phyloP scores from a whole-genome alignment of 2,329 filamentous ascomycete genomes.

The Venturia aucupariae region DNA sequence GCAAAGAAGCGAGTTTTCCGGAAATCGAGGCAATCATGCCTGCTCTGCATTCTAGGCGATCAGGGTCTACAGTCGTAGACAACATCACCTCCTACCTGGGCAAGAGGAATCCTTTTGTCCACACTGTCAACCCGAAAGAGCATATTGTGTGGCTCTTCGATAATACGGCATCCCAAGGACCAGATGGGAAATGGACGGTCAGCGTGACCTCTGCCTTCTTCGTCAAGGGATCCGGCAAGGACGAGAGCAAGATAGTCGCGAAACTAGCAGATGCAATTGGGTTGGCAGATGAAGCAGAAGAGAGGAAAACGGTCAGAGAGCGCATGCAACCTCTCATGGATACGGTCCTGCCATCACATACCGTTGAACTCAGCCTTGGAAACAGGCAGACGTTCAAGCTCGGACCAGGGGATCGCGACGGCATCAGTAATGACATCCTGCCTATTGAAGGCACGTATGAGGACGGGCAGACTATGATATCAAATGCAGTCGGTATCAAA shows the following conservation, averaged over 20 bases:
- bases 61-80: slow-evolving; percentile 24
- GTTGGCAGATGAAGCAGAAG: slow-evolving; percentile 41
- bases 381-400: slow-evolving; percentile 34
- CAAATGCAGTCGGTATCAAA: slow-evolving; percentile 24
- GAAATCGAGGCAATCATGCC: slow-evolving; percentile 15
- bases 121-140: slow-evolving; percentile 45
- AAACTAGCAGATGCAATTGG: slow-evolving; percentile 61
- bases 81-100: slow-evolving; percentile 32
- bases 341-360: slow-evolving; percentile 60
- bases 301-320: slow-evolving; percentile 52
- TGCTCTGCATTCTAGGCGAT: slow-evolving; percentile 4
- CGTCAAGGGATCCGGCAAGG: slow-evolving; percentile 57
- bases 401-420: slow-evolving; percentile 62
- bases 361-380: slow-evolving; percentile 55
- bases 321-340: slow-evolving; percentile 72
- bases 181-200: slow-evolving; percentile 55
- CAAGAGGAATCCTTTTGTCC: slow-evolving; percentile 28
- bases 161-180: slow-evolving; percentile 65
- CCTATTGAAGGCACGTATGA: slow-evolving; percentile 38
- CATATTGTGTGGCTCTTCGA: slow-evolving; percentile 85
- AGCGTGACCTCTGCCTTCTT: slow-evolving; percentile 82
- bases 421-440: slow-evolving; percentile 58
- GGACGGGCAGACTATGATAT: slow-evolving; percentile 25
- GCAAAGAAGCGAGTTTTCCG: slow-evolving; percentile 11
- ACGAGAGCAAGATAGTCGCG: slow-evolving; percentile 59